phyloP scores from a whole-genome alignment of 495 filamentous ascomycete genomes.

The Hypomontagnella monticulosa region DNA sequence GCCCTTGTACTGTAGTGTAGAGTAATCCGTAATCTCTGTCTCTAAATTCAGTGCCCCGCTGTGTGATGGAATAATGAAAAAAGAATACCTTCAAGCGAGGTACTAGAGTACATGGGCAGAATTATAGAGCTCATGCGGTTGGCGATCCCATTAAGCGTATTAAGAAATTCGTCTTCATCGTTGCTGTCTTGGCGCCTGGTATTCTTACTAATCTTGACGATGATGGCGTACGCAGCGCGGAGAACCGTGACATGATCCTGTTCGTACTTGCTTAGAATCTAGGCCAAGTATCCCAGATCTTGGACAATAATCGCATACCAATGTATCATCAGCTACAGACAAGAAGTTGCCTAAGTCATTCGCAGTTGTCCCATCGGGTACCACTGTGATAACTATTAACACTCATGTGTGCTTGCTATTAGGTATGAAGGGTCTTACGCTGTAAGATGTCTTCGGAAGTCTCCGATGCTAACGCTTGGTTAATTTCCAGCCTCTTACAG shows the following conservation, averaged over 20 bases:
- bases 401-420: neutral
- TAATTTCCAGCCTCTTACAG: slow-evolving; percentile 4
- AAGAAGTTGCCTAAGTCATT: slow-evolving; percentile 12
- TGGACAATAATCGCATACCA: slow-evolving; percentile 3
- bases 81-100: slow-evolving; percentile 31
- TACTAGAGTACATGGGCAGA: slow-evolving; percentile 29
- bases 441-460: slow-evolving; percentile 9
- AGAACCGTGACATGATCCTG: slow-evolving; percentile 32
- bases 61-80: neutral
- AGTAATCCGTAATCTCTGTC: slow-evolving; percentile 40
- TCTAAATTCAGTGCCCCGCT: neutral
- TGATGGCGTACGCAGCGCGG: slow-evolving; percentile 20
- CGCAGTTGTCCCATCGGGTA: slow-evolving; percentile 2
- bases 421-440: slow-evolving; percentile 7
- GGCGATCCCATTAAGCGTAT: slow-evolving; percentile 15
- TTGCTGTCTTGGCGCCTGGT: neutral
- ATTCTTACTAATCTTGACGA: slow-evolving; percentile 18
- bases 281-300: neutral
- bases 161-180: neutral
- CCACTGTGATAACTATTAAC: slow-evolving; percentile 11
- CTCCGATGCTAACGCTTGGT: neutral
- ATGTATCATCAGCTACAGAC: neutral
- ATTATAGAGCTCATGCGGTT: slow-evolving; percentile 30
- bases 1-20: slow-evolving; percentile 28
- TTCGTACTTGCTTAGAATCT: neutral